Conservation (phyloP, 306 rosid genomes). For the Sophora flavescens region DNA sequence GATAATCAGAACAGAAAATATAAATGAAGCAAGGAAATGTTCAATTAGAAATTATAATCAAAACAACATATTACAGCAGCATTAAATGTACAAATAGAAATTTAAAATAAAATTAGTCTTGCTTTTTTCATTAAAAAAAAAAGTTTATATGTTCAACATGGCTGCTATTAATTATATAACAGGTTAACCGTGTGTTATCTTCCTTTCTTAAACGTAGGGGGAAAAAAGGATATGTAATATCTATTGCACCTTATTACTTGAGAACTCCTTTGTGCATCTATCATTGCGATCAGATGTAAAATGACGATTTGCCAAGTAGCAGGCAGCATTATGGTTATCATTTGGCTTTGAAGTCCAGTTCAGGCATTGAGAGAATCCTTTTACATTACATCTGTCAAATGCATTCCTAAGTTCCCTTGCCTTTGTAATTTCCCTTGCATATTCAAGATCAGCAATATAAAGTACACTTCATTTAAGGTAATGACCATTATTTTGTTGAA, state of each 20-base stretch:
- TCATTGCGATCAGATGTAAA: conserved; percentile 50
- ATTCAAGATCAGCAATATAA: conserved; percentile 37
- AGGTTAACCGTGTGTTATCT: conserved; percentile 11
- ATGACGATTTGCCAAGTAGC: conserved; percentile 52
- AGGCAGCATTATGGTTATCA: conserved; percentile 41
- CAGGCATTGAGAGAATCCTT: conserved; percentile 37
- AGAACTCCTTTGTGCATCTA: conserved; percentile 45
- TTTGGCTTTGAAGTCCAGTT: conserved; percentile 37
- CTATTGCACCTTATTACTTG: conserved; percentile 67
- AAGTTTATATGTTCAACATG: conserved; percentile 22
- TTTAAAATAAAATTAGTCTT: conserved; percentile 4
- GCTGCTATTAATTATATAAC: conserved; percentile 9
- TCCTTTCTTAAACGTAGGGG: conserved; percentile 18
- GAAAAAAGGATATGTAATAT: conserved; percentile 23
- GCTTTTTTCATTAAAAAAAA: conserved; percentile 23
- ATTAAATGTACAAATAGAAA: conserved; percentile 30
- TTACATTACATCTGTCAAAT: conserved; percentile 41
- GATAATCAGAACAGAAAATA: conserved; percentile 27
- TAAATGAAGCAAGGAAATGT: conserved; percentile 31
- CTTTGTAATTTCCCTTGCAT: conserved; percentile 52
- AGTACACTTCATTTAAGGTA: neutral
- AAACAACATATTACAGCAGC: conserved; percentile 1
- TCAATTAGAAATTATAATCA: conserved; percentile 12
- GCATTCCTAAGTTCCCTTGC: conserved; percentile 43
- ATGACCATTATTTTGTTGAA: conserved; percentile 13